phyloP scores from a whole-genome alignment of 345 rosid species.

The Turritis glabra region DNA sequence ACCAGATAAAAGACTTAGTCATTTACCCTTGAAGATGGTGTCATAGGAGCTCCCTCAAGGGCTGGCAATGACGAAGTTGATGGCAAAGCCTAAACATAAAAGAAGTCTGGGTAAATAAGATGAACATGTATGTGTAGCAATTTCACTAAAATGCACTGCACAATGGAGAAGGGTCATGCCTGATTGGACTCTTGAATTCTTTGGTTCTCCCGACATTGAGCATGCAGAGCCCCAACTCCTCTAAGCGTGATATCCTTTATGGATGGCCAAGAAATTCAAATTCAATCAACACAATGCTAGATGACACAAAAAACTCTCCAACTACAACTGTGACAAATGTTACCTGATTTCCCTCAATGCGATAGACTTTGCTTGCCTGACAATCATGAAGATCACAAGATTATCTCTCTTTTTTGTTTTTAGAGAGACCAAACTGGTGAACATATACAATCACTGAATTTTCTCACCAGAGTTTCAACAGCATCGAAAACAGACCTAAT shows the following conservation, averaged over 20 bases:
- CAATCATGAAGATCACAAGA: conserved; percentile 8
- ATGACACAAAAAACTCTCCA: background rate
- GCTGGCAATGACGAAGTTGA: conserved; percentile 36
- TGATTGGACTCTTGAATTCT: conserved; percentile 41
- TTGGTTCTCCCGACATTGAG: conserved; percentile 41
- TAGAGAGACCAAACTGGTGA: background rate
- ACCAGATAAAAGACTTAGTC: background rate
- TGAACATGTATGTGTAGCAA: background rate
- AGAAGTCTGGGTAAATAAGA: background rate
- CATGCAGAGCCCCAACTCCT: conserved; percentile 53
- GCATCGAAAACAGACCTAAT: conserved; percentile 59
- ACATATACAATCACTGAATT: background rate
- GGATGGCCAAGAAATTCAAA: background rate
- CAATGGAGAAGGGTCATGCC: conserved; percentile 41
- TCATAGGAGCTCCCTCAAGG: conserved; percentile 42
- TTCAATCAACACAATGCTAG: conserved; percentile 1
- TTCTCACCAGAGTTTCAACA: conserved; percentile 72
- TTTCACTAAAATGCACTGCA: background rate
- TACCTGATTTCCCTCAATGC: conserved; percentile 78
- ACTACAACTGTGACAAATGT: conserved; percentile 7
- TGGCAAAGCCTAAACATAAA: conserved; percentile 45
- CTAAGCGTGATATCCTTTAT: conserved; percentile 33
- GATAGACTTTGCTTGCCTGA: conserved; percentile 58
- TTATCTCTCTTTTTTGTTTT: background rate
- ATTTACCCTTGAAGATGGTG: conserved; percentile 52